phyloP scores from a whole-genome alignment of 805 yeast genomes.

The Saturnispora bothae region DNA sequence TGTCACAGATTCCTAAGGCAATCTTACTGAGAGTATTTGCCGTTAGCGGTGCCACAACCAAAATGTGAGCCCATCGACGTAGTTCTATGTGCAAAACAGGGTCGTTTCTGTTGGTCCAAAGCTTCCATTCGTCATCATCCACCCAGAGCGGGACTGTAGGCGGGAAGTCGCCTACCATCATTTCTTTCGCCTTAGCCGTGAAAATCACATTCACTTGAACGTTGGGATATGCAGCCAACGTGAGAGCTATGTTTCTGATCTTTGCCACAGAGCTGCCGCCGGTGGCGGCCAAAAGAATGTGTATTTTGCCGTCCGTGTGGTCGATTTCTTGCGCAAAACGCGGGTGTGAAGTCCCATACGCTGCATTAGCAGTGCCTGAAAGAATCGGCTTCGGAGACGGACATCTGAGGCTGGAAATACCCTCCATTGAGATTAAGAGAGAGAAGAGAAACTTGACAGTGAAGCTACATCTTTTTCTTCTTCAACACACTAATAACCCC shows the following conservation, averaged over 20 bases:
- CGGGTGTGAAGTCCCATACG: too few relatives aligned
- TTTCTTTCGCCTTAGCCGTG: conserved; percentile 43
- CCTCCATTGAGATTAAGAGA: too few relatives aligned
- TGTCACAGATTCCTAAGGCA: conserved; percentile 48
- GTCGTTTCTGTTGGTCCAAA: conserved; percentile 44
- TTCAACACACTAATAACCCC: neutral
- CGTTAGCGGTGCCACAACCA: conserved; percentile 46
- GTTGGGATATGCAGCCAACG: conserved; percentile 42
- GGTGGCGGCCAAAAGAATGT: conserved; percentile 47
- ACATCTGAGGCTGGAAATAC: conserved; percentile 48
- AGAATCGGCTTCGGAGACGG: conserved; percentile 67
- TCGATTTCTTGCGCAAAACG: too few relatives aligned
- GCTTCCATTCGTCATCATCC: conserved; percentile 47
- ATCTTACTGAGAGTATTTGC: conserved; percentile 50
- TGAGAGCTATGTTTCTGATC: conserved; percentile 41
- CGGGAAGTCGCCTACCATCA: too few relatives aligned
- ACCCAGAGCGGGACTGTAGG: conserved; percentile 48
- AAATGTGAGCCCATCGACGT: conserved; percentile 52
- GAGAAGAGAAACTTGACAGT: too few relatives aligned
- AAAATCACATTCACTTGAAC: conserved; percentile 44
- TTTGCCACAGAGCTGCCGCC: conserved; percentile 45
- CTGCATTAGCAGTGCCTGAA: conserved; percentile 14
- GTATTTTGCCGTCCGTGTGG: conserved; percentile 45
- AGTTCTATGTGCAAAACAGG: conserved; percentile 52
- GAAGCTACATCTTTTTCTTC: neutral